Conservation (phyloP, 768 basidiomycete genomes). For the Amanita fuliginea region DNA sequence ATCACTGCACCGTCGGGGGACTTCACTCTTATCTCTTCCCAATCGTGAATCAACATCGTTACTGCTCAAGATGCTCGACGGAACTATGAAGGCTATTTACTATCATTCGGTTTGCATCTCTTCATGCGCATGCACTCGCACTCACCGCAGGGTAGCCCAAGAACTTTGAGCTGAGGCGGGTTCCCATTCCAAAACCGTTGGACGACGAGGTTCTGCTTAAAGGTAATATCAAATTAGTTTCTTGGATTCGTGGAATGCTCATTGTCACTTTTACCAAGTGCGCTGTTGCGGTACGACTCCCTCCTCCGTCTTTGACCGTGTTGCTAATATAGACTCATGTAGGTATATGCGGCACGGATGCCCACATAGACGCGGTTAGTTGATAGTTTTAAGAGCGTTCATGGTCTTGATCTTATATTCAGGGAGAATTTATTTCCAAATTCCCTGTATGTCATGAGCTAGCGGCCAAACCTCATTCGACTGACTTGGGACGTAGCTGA, state of each 20-base stretch:
- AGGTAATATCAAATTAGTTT: slow-evolving; percentile 25
- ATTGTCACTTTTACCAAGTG: not conserved
- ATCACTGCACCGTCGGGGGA: too few relatives aligned
- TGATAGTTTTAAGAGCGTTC: not conserved
- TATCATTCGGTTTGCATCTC: slow-evolving; percentile 45
- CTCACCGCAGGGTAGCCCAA: slow-evolving; percentile 31
- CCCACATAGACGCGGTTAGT: slow-evolving; percentile 47
- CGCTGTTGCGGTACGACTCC: slow-evolving; percentile 3
- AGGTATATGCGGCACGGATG: slow-evolving; percentile 53
- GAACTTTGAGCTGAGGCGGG: slow-evolving; percentile 55
- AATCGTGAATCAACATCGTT: not conserved
- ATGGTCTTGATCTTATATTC: not conserved
- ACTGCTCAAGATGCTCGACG: slow-evolving; percentile 33
- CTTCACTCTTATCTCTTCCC: slow-evolving; percentile 2
- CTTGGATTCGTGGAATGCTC: not conserved
- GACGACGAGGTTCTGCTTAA: slow-evolving; percentile 71
- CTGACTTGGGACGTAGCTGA: slow-evolving; percentile 29
- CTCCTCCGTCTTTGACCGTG: not conserved
- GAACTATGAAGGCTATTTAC: slow-evolving; percentile 67
- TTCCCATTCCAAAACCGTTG: slow-evolving; percentile 53
- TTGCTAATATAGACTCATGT: not conserved
- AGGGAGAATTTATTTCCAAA: slow-evolving; percentile 51
- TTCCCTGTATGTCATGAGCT: slow-evolving; percentile 30
- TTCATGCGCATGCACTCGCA: not conserved
- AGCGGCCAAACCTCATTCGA: not conserved